Evolutionary conservation across 768 basidiomycete species (phyloP), one percentile per base, ranked within the genome.

Genomic region (Naganishia antarctica): DNA sequence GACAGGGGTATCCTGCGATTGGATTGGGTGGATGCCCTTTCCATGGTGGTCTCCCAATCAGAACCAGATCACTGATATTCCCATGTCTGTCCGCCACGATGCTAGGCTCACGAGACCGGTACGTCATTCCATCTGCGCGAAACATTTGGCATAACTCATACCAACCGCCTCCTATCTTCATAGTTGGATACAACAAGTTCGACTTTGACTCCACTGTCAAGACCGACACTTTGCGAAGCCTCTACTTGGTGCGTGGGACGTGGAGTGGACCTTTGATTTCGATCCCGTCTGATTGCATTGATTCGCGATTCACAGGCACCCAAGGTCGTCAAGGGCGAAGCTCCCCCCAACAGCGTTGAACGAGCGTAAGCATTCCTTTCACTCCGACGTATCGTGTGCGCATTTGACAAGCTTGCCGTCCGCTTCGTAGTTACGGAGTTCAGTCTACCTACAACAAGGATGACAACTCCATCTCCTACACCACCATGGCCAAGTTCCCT

Each of bases 191-290:
- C 74, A 78, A 87, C 67, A 84, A 87, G 62, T 96, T 96, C 70
- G 91, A 90, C 8, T 93, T 98, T 78, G 87, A 96, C 79, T 87
- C 87, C 70, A 84, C 87, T 71, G 89, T 92, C 67, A 76, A 87
- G 64, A 78, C 92, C 70, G 87, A 91, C 68, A 80, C 84, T 69
- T 84, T 94, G 60, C 87, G 92, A 57, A 84, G 87, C n/a, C 83
- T 96, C 48, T 94, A 94, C 79, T 84, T 96, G 31, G 77, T 78
- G 57, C 12, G 53, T 57, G 21, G n/a, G n/a, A n/a, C n/a, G n/a
- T n/a, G n/a, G n/a, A n/a, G n/a, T n/a, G n/a, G n/a, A n/a, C n/a
- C n/a, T n/a, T n/a, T n/a, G n/a, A n/a, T n/a, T n/a, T n/a, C n/a
- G 34, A 37, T 15, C 34, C 25, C 13, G 21, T 57, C 37, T 57